phyloP scores from a whole-genome alignment of 2,329 filamentous ascomycete species.

The Neofusicoccum cordaticola region DNA sequence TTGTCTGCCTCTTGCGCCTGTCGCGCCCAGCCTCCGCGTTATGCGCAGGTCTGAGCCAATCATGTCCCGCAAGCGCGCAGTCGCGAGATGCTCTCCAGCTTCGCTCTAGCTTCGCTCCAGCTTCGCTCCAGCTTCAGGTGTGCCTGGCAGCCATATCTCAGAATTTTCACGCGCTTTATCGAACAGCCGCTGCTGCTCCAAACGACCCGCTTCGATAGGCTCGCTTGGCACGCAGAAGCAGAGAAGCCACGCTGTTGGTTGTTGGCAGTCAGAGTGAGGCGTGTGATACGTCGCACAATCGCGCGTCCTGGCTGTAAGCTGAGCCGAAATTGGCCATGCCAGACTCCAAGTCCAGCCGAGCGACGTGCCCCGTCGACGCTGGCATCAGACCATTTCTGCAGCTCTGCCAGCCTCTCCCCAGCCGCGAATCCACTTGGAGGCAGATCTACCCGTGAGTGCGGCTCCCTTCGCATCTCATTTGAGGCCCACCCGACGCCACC shows the following conservation, averaged over 20 bases:
- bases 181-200: background rate
- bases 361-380: background rate
- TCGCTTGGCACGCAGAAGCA: background rate
- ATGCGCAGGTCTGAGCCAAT: too few species aligned
- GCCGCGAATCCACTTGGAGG: background rate
- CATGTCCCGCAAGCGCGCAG: background rate
- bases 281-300: slow-evolving; percentile 10
- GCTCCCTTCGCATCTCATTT: background rate
- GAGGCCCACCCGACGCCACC: background rate
- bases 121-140: background rate
- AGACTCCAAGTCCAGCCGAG: background rate
- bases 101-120: background rate
- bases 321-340: slow-evolving; percentile 7
- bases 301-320: slow-evolving; percentile 4
- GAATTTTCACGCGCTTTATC: background rate
- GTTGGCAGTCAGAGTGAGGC: background rate
- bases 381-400: slow-evolving; percentile 9
- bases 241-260: background rate
- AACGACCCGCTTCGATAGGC: background rate
- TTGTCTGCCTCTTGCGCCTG: too few species aligned
- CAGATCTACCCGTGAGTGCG: slow-evolving; percentile 1
- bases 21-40: background rate
- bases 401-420: slow-evolving; percentile 2
- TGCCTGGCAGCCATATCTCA: background rate
- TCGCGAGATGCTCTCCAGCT: background rate